Evolutionary conservation across 768 basidiomycete genomes (phyloP).

Genomic region (Russula vinacea): DNA sequence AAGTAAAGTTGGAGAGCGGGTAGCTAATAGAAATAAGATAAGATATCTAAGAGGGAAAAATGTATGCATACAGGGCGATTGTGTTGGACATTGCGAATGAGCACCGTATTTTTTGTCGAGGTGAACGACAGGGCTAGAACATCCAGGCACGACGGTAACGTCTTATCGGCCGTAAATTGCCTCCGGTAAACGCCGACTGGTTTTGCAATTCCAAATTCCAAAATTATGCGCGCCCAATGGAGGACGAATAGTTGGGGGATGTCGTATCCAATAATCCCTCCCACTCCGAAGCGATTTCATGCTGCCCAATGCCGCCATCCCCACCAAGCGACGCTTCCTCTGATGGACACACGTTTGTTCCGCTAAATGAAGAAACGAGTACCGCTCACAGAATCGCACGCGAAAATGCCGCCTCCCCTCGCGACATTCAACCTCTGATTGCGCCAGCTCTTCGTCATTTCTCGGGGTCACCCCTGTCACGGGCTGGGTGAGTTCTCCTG

Average conservation of each 20-base stretch:
- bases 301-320: conserved; percentile 18
- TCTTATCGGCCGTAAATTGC: not conserved
- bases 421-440: conserved; percentile 29
- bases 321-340: conserved; percentile 19
- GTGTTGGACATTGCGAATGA: conserved; percentile 47
- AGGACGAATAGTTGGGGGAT: not conserved
- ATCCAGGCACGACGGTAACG: not conserved
- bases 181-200: not conserved
- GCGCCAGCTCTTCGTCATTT: conserved; percentile 17
- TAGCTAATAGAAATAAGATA: conserved; percentile 48
- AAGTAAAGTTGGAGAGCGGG: conserved; percentile 87
- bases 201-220: not conserved
- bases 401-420: conserved; percentile 27
- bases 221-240: not conserved
- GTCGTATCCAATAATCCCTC: not conserved
- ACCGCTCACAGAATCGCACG: not conserved
- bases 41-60: not conserved
- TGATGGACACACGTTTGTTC: conserved; percentile 25
- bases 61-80: conserved; percentile 45
- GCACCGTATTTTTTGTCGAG: not conserved
- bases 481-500: conserved; percentile 34
- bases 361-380: conserved; percentile 12
- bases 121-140: not conserved
- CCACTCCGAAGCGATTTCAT: too few relatives aligned
- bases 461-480: conserved; percentile 33